Percentiles rank a stretch among this genome's conserved stretches.
phyloP scores from a whole-genome alignment of 768 basidiomycete genomes.

The Kwoniella dejecticola region DNA sequence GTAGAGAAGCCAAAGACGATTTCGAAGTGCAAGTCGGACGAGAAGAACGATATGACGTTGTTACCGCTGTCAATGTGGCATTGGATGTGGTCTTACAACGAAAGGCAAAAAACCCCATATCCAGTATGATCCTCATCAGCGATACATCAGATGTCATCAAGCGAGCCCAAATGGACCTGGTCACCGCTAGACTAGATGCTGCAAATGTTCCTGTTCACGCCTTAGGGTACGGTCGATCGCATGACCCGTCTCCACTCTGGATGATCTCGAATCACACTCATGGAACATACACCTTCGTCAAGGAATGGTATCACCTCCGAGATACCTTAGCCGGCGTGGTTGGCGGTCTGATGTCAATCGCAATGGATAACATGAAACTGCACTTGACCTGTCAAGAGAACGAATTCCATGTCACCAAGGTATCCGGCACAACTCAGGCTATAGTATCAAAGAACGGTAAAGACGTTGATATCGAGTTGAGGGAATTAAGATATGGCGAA shows the following conservation, averaged over 20 bases:
- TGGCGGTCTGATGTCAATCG: constrained; percentile 96
- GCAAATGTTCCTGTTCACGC: constrained; percentile 96
- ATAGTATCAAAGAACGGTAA: constrained; percentile 89
- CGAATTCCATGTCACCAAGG: constrained; percentile 90
- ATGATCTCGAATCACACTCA: constrained; percentile 97
- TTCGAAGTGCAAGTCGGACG: constrained; percentile 71
- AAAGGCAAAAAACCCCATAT: constrained; percentile 83
- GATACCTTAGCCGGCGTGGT: constrained; percentile 90
- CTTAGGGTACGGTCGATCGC: constrained; percentile 93
- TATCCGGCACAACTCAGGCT: constrained; percentile 82
- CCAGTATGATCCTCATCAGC: constrained; percentile 89
- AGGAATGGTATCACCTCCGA: constrained; percentile 95
- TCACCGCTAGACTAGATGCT: constrained; percentile 93
- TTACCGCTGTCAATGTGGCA: constrained; percentile 96
- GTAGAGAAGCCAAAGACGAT: constrained; percentile 61
- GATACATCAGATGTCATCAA: constrained; percentile 90
- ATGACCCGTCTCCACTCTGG: constrained; percentile 97
- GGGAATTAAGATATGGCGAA: constrained; percentile 94
- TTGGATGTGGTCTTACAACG: constrained; percentile 93
- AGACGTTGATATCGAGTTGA: constrained; percentile 91
- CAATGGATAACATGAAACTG: constrained; percentile 86
- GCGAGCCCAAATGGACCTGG: constrained; percentile 96
- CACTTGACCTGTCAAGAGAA: constrained; percentile 91
- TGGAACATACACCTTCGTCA: constrained; percentile 96
- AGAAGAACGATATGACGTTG: constrained; percentile 95